These are phyloP conservation scores for Zostera marina DNA, from an alignment of 116 monocot species.

Conservation along the genomic window DNA sequence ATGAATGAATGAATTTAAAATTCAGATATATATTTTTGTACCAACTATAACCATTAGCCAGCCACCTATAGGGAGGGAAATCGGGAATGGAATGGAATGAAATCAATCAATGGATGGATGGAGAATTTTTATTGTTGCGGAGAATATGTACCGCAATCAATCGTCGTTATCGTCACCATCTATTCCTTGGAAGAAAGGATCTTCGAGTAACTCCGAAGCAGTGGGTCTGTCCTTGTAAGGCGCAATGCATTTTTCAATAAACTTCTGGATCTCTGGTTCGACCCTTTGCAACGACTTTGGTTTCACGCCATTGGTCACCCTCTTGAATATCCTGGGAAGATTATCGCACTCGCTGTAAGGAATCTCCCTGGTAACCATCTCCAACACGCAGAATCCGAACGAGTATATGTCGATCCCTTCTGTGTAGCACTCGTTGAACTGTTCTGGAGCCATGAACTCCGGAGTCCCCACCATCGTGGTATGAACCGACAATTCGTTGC, in stretches of 20 bases:
- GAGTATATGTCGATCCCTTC: constrained; percentile 80
- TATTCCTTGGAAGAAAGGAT: constrained; percentile 51
- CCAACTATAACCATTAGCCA: too few species aligned
- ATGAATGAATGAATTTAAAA: too few species aligned
- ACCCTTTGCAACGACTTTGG: constrained; percentile 31
- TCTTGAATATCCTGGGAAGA: constrained; percentile 45
- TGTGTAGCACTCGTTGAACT: constrained; percentile 59
- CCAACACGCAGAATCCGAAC: constrained; percentile 74
- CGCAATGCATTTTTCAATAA: constrained; percentile 51
- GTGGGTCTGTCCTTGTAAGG: constrained; percentile 27
- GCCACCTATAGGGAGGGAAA: too few species aligned
- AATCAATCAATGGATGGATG: too few species aligned
- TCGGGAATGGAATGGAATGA: too few species aligned
- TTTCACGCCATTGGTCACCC: constrained; percentile 26
- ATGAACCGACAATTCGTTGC: constrained; percentile 25
- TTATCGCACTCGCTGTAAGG: constrained; percentile 66
- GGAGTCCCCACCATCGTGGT: constrained; percentile 47
- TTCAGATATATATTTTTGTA: too few species aligned
- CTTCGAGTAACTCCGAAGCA: constrained; percentile 38
- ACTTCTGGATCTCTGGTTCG: constrained; percentile 27
- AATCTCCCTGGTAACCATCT: constrained; percentile 55
- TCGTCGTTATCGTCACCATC: constrained; percentile 7
- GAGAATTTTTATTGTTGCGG: too few species aligned
- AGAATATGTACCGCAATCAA: too few species aligned
- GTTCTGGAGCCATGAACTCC: constrained; percentile 81